A percentile compares a stretch with the other conserved stretches of the same genome.
Evolutionary conservation across 2,329 filamentous ascomycete genomes (phyloP).

Genomic region (Exophiala viscosa): DNA sequence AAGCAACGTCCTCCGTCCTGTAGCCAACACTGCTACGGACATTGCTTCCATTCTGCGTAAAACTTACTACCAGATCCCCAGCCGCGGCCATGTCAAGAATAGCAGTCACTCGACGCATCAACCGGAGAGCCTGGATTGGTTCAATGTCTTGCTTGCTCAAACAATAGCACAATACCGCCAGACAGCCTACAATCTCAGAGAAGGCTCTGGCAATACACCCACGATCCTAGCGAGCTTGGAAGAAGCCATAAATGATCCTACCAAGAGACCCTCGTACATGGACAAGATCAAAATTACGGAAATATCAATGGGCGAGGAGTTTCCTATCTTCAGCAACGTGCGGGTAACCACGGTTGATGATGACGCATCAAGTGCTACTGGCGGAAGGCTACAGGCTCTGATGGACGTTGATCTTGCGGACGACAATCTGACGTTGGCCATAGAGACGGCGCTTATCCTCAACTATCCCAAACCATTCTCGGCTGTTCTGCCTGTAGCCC

Average conservation of each 20-base stretch:
- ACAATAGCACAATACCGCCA: conserved; percentile 92
- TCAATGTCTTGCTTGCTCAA: conserved; percentile 94
- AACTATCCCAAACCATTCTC: conserved; percentile 91
- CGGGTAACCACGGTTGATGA: conserved; percentile 78
- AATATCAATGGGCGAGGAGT: conserved; percentile 90
- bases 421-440: conserved; percentile 85
- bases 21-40: conserved; percentile 77
- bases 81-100: conserved; percentile 37
- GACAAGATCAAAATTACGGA: conserved; percentile 93
- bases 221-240: conserved; percentile 82
- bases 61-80: conserved; percentile 80
- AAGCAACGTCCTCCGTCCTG: conserved; percentile 68
- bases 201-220: conserved; percentile 34
- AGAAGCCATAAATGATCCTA: conserved; percentile 78
- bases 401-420: conserved; percentile 96
- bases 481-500: conserved; percentile 83
- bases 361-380: conserved; percentile 49
- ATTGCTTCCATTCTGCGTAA: conserved; percentile 79
- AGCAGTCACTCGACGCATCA: conserved; percentile 70
- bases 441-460: conserved; percentile 89
- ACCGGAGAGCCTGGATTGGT: conserved; percentile 96
- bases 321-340: conserved; percentile 98
- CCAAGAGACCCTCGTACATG: conserved; percentile 83
- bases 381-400: conserved; percentile 78
- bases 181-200: conserved; percentile 84